Percentiles rank a stretch among this genome's conserved stretches.
These are phyloP conservation scores for Podospora pseudopauciseta DNA, from an alignment of 495 filamentous ascomycete genomes.

Conservation along the genomic window DNA sequence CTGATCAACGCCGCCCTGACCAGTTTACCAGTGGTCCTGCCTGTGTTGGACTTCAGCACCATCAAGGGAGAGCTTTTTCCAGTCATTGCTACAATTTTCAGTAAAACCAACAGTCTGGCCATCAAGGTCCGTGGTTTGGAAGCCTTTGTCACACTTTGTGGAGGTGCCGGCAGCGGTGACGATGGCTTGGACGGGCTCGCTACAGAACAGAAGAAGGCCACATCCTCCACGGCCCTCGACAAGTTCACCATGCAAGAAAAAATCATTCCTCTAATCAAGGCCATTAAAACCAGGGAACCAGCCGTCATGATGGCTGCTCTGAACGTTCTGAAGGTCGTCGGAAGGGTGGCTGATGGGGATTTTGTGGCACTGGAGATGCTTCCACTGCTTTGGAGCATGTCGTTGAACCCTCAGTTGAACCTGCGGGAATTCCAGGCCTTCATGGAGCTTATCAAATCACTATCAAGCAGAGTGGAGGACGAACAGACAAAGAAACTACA, in stretches of 20 bases:
- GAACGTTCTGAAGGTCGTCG: constrained; percentile 76
- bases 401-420: constrained; percentile 81
- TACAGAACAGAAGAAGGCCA: constrained; percentile 50
- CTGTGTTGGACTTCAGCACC: constrained; percentile 88
- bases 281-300: constrained; percentile 95
- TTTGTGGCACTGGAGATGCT: constrained; percentile 89
- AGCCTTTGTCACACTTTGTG: constrained; percentile 85
- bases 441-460: constrained; percentile 77
- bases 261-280: constrained; percentile 83
- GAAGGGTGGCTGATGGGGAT: constrained; percentile 78
- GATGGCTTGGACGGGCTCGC: constrained; percentile 72
- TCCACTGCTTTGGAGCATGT: constrained; percentile 87
- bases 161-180: constrained; percentile 55
- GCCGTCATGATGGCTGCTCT: constrained; percentile 95
- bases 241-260: constrained; percentile 98
- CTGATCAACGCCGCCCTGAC: constrained; percentile 80
- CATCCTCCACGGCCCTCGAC: constrained; percentile 73
- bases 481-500: constrained; percentile 85
- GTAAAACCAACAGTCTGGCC: constrained; percentile 82
- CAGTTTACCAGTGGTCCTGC: constrained; percentile 67
- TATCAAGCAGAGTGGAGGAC: constrained; percentile 77
- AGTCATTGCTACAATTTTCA: constrained; percentile 81
- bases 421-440: constrained; percentile 82
- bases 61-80: constrained; percentile 96
- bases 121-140: constrained; percentile 92